These are phyloP conservation scores for Myxozyma mucilagina DNA, from an alignment of 805 yeast species.

Conservation along the genomic window DNA sequence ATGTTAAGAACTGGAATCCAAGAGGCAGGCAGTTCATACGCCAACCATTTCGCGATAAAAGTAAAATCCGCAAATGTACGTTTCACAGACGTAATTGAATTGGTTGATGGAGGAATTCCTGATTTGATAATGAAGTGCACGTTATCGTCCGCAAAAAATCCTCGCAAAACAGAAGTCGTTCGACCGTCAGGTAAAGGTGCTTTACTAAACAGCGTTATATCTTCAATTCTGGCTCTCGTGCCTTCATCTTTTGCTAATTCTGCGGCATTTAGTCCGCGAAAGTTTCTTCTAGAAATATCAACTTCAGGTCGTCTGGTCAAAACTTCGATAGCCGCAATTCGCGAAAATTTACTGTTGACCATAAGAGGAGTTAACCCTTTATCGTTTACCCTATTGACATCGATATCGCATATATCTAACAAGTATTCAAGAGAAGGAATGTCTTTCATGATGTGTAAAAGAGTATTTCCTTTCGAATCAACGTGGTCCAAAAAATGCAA, in stretches of 20 bases:
- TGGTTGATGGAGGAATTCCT: slow-evolving; percentile 25
- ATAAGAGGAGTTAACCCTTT: slow-evolving; percentile 68
- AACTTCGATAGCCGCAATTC: slow-evolving; percentile 57
- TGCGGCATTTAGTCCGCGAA: slow-evolving; percentile 39
- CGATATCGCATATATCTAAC: slow-evolving; percentile 45
- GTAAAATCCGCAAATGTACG: slow-evolving; percentile 40
- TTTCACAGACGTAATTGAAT: slow-evolving; percentile 34
- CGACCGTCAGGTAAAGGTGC: slow-evolving; percentile 26
- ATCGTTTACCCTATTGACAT: slow-evolving; percentile 62
- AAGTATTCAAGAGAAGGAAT: slow-evolving; percentile 46
- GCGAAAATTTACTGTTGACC: slow-evolving; percentile 66
- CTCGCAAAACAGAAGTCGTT: slow-evolving; percentile 32
- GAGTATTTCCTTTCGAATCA: slow-evolving; percentile 71
- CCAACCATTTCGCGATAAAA: slow-evolving; percentile 39
- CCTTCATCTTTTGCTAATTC: slow-evolving; percentile 39
- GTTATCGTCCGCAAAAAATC: slow-evolving; percentile 30
- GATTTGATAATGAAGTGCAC: slow-evolving; percentile 32
- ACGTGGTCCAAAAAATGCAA: slow-evolving; percentile 55
- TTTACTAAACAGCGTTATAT: slow-evolving; percentile 23
- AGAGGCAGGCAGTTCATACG: slow-evolving; percentile 41
- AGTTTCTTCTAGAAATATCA: slow-evolving; percentile 43
- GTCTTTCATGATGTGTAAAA: slow-evolving; percentile 68
- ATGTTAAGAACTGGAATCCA: slow-evolving; percentile 42
- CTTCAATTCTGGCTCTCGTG: slow-evolving; percentile 35
- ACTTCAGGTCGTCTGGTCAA: slow-evolving; percentile 55